Evolutionary conservation across 2,329 filamentous ascomycete species (phyloP).

Genomic region (Metarhizium brunneum): DNA sequence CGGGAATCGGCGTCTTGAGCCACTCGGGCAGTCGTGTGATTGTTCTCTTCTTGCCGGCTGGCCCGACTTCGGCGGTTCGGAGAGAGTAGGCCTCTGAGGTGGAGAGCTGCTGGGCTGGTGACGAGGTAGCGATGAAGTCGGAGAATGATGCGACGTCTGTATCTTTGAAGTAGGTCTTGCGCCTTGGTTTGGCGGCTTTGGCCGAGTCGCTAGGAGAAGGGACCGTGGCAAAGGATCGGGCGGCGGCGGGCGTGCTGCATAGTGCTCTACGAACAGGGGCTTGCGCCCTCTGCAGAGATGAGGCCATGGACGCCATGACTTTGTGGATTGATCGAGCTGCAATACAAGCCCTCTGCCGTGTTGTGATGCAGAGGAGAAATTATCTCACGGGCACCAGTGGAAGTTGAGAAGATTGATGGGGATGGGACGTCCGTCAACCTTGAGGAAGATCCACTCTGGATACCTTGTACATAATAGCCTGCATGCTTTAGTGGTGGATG

Average conservation of each 20-base stretch:
- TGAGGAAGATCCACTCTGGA: too few species aligned
- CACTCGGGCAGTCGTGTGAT: conserved; percentile 76
- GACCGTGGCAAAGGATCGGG: conserved; percentile 38
- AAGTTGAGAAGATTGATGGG: neutral
- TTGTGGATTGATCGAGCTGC: neutral
- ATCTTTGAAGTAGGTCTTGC: conserved; percentile 50
- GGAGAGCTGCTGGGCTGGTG: conserved; percentile 32
- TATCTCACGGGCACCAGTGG: neutral
- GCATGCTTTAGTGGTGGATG: too few species aligned
- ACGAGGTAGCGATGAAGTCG: conserved; percentile 42
- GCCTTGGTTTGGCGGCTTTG: conserved; percentile 16
- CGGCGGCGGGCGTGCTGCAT: conserved; percentile 18
- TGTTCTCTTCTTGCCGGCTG: conserved; percentile 51
- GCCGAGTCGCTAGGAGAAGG: conserved; percentile 21
- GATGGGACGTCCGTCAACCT: too few species aligned
- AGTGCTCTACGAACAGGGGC: conserved; percentile 33
- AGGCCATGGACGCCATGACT: conserved; percentile 25
- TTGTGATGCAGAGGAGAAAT: neutral
- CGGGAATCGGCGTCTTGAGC: conserved; percentile 93
- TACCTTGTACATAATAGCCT: too few species aligned
- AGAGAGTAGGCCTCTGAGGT: conserved; percentile 49
- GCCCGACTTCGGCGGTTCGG: conserved; percentile 55
- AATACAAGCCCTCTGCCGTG: neutral
- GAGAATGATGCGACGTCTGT: conserved; percentile 46
- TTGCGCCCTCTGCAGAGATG: conserved; percentile 32